phyloP scores from a whole-genome alignment of 208 protist genomes.

The Acanthamoeba culbertsoni region DNA sequence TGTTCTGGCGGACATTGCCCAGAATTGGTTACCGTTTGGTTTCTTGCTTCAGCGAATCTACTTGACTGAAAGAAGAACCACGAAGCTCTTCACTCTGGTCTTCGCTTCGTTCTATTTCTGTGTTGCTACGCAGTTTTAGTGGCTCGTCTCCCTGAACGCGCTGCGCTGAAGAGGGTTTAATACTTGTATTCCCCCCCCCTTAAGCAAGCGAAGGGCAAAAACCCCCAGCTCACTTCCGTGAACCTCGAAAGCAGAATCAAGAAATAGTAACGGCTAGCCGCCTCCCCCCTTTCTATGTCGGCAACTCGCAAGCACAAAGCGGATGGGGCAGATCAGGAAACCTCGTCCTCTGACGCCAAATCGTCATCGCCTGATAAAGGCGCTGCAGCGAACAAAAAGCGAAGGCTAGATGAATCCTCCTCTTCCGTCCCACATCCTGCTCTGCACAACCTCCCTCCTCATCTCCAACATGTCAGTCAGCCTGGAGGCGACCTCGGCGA shows the following conservation, averaged over 20 bases:
- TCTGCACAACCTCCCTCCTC: background rate
- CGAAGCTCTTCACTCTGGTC: no score
- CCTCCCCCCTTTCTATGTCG: background rate
- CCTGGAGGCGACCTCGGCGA: background rate
- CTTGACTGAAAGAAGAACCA: no score
- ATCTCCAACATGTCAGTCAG: background rate
- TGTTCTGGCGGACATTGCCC: no score
- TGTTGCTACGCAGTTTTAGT: no score
- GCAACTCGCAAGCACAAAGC: background rate
- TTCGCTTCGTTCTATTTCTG: no score
- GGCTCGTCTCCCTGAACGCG: background rate
- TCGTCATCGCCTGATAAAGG: background rate
- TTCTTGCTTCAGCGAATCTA: no score
- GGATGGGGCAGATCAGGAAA: background rate
- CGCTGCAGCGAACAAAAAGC: background rate
- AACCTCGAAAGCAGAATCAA: no score
- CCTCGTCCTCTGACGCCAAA: background rate
- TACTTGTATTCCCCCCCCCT: background rate
- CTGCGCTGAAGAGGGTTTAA: background rate
- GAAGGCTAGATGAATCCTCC: background rate
- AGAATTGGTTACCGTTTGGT: no score
- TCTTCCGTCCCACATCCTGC: background rate
- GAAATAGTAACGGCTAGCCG: background rate
- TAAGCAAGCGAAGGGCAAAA: background rate
- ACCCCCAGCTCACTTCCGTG: no score